Evolutionary conservation across 2,329 filamentous ascomycete genomes (phyloP).

Genomic region (Dactylellina parvicollis): DNA sequence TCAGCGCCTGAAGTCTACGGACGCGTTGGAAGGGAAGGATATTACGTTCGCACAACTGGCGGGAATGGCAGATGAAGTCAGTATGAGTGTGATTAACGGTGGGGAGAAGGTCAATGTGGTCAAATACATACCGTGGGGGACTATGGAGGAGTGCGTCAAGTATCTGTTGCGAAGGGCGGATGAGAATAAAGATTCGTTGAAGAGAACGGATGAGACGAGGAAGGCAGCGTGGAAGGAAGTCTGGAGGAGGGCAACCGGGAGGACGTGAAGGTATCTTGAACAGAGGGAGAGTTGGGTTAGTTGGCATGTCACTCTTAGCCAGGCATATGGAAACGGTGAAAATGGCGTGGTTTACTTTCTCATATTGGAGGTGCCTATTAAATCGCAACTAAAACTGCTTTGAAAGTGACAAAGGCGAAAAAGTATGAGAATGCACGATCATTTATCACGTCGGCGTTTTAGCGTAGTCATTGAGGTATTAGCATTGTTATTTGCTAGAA

Average conservation of each 20-base stretch:
- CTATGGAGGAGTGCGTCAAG: constrained; percentile 82
- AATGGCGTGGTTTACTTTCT: no score
- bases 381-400: not conserved
- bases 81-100: constrained; percentile 54
- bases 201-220: constrained; percentile 70
- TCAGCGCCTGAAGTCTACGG: constrained; percentile 62
- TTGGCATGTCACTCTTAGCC: no score
- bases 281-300: not conserved
- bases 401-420: no score
- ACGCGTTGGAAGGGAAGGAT: constrained; percentile 58
- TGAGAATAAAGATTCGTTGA: constrained; percentile 77
- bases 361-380: no score
- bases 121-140: constrained; percentile 77
- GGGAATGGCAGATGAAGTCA: constrained; percentile 93
- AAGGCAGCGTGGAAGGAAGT: constrained; percentile 73
- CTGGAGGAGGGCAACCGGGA: constrained; percentile 65
- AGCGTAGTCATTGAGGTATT: not conserved
- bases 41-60: constrained; percentile 79
- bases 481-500: not conserved
- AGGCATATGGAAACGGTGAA: no score
- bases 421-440: no score
- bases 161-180: constrained; percentile 76
- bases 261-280: constrained; percentile 33
- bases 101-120: constrained; percentile 63
- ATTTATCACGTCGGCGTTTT: not conserved